A percentile compares a stretch with the other conserved stretches of the same genome.
Conservation (phyloP, 768 basidiomycete species). For the Crucibulum laeve region DNA sequence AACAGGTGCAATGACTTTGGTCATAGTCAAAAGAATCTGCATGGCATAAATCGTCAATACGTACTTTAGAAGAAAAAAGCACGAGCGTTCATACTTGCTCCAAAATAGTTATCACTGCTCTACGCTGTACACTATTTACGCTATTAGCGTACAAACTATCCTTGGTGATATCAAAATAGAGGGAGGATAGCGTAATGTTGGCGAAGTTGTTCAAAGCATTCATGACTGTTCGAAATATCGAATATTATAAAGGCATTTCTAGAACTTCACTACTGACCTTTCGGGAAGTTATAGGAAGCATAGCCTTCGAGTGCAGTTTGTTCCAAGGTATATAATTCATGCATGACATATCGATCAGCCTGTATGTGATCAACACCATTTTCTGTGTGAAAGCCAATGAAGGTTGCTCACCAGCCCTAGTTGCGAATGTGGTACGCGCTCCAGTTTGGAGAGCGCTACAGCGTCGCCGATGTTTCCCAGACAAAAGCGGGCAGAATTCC, state of each 20-base stretch:
- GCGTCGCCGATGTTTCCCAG: slow-evolving; percentile 68
- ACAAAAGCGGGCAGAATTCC: slow-evolving; percentile 84
- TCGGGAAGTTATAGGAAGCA: slow-evolving; percentile 71
- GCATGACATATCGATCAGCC: slow-evolving; percentile 85
- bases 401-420: slow-evolving; percentile 70
- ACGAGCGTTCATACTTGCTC: slow-evolving; percentile 63
- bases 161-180: slow-evolving; percentile 92
- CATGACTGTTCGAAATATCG: slow-evolving; percentile 45
- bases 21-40: slow-evolving; percentile 68
- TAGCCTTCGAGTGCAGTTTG: slow-evolving; percentile 65
- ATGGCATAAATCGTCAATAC: too few relatives aligned
- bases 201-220: slow-evolving; percentile 71
- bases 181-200: slow-evolving; percentile 79
- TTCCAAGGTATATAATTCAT: slow-evolving; percentile 76
- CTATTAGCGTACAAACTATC: slow-evolving; percentile 81
- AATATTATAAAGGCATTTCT: slow-evolving; percentile 3
- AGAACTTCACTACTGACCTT: slow-evolving; percentile 43
- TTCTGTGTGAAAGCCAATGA: neutral
- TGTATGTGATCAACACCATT: slow-evolving; percentile 20
- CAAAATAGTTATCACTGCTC: slow-evolving; percentile 66
- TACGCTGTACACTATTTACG: slow-evolving; percentile 45
- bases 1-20: slow-evolving; percentile 75
- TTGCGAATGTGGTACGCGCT: slow-evolving; percentile 37
- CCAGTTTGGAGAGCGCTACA: slow-evolving; percentile 18
- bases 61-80: too few relatives aligned